These are phyloP conservation scores for Obelidium mucronatum DNA, from an alignment of 192 early-diverging fungal genomes.

Conservation along the genomic window DNA sequence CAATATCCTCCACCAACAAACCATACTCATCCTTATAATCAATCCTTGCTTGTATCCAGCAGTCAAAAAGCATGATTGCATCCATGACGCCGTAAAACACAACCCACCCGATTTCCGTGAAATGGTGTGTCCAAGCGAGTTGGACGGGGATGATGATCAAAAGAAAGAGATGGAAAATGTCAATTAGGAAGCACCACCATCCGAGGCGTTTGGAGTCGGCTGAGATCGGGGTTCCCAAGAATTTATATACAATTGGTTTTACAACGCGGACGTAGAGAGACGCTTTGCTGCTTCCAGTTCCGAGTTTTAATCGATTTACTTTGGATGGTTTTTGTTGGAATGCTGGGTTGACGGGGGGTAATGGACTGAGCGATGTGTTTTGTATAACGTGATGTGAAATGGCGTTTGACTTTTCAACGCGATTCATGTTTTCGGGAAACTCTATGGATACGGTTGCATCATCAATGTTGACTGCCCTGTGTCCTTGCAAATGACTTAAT, in stretches of 20 bases:
- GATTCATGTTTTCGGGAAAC: background rate
- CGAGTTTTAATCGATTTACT: background rate
- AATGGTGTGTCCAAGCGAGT: constrained; percentile 40
- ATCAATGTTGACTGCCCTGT: background rate
- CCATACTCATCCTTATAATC: constrained; percentile 42
- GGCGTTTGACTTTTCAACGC: background rate
- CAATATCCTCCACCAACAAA: constrained; percentile 12
- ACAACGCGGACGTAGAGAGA: background rate
- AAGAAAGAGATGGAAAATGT: constrained; percentile 29
- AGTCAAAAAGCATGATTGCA: constrained; percentile 33
- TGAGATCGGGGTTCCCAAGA: background rate
- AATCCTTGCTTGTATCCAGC: constrained; percentile 27
- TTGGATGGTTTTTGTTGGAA: background rate
- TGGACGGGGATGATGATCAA: constrained; percentile 36
- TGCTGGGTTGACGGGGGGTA: background rate
- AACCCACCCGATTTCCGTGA: constrained; percentile 25
- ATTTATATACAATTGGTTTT: background rate
- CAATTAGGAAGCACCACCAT: constrained; percentile 32
- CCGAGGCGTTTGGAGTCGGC: background rate
- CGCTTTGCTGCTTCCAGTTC: background rate
- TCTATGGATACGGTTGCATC: background rate
- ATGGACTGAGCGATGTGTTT: background rate
- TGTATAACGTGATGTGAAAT: background rate
- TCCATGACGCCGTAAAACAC: constrained; percentile 29
- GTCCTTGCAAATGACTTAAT: too few species aligned